A percentile compares a stretch with the other conserved stretches of the same genome.
Evolutionary conservation across 2,329 filamentous ascomycete genomes (phyloP).

Genomic region (Cordyceps tenuipes): DNA sequence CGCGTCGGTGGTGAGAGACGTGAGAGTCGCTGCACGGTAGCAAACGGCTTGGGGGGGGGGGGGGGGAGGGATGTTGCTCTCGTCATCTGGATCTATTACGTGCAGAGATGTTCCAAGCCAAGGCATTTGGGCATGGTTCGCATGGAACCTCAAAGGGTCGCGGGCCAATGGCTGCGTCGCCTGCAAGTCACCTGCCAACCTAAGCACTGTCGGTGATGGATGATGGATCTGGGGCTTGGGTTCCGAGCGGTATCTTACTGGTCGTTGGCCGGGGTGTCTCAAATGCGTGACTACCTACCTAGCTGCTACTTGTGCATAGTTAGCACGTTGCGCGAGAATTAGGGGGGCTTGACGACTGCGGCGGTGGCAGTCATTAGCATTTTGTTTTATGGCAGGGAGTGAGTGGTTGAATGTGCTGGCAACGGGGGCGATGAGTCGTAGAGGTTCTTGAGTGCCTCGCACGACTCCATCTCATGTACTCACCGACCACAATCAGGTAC

Average conservation of each 20-base stretch:
- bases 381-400: neutral
- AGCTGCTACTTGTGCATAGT: neutral
- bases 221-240: neutral
- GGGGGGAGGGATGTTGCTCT: neutral
- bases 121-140: too few relatives aligned
- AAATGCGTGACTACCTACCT: neutral
- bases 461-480: neutral
- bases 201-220: neutral
- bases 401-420: neutral
- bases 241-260: neutral
- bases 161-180: neutral
- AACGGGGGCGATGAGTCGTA: neutral
- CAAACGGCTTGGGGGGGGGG: neutral
- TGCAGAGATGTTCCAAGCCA: too few relatives aligned
- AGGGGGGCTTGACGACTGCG: too few relatives aligned
- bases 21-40: neutral
- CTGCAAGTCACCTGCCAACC: neutral
- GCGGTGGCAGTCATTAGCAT: neutral
- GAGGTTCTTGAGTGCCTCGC: neutral
- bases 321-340: neutral
- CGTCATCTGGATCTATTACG: too few relatives aligned
- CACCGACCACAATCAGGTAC: neutral
- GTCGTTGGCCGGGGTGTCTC: neutral
- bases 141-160: too few relatives aligned
- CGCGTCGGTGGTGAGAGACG: neutral